Percentiles rank a stretch among this genome's conserved stretches.
phyloP scores from a whole-genome alignment of 306 rosid species.

The Pyrus bretschneideri region DNA sequence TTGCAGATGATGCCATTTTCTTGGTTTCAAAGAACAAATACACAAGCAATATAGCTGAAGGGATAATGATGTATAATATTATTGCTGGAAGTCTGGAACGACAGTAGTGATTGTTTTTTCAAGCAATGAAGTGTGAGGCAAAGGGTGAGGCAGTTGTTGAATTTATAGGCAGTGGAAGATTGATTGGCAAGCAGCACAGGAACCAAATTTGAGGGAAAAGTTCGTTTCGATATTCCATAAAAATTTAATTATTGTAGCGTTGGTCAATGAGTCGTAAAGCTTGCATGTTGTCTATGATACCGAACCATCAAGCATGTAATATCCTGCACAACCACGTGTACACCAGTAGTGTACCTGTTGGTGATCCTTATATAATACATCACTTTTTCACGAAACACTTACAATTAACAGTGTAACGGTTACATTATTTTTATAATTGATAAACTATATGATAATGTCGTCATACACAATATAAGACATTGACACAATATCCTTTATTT shows the following conservation, averaged over 20 bases:
- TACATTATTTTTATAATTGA: no score
- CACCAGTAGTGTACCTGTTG: background rate
- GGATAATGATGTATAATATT: background rate
- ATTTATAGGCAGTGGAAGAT: conserved; percentile 11
- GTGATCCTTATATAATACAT: background rate
- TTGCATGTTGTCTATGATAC: conserved; percentile 21
- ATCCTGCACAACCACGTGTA: conserved; percentile 21
- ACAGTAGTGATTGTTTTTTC: background rate
- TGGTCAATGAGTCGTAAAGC: conserved; percentile 33
- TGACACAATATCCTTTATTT: no score
- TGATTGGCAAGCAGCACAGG: background rate
- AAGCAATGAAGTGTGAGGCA: background rate
- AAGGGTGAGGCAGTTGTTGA: background rate
- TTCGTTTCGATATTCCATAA: conserved; percentile 23
- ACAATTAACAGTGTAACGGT: no score
- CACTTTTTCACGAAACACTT: no score
- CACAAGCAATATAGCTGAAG: background rate
- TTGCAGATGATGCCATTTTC: conserved; percentile 7
- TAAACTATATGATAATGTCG: no score
- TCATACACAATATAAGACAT: no score
- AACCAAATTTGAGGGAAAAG: conserved; percentile 11
- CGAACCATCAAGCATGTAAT: background rate
- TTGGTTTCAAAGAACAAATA: background rate
- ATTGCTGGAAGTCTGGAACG: background rate
- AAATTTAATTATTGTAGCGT: background rate